Conservation (phyloP, 805 yeast genomes). For the Wickerhamiella sergipiensis region DNA sequence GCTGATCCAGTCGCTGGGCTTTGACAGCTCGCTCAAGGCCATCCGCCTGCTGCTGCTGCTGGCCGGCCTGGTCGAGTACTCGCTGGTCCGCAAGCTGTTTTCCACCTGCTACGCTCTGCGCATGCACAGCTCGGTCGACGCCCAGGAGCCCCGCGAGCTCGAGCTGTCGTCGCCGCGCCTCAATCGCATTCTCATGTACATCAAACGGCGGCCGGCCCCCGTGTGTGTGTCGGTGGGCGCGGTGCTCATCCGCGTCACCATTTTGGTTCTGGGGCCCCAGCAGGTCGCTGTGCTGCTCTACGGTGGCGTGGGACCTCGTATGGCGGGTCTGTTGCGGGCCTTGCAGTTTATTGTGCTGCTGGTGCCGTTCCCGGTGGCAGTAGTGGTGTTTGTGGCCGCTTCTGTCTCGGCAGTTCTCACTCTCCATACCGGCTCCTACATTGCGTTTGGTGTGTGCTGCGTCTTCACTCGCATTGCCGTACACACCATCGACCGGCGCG, state of each 20-base stretch:
- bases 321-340: conserved; percentile 9
- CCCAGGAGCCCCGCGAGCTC: neutral
- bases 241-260: conserved; percentile 11
- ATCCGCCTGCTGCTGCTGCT: conserved; percentile 5
- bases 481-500: conserved; percentile 7
- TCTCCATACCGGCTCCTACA: neutral
- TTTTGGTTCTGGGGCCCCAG: conserved; percentile 15
- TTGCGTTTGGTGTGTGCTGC: conserved; percentile 6
- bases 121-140: conserved; percentile 3
- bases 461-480: conserved; percentile 13
- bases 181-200: conserved; percentile 9
- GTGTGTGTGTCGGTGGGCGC: conserved; percentile 14
- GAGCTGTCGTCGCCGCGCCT: conserved; percentile 5
- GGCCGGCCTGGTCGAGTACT: conserved; percentile 11
- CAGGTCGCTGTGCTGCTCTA: conserved; percentile 12
- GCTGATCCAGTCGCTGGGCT: conserved; percentile 2
- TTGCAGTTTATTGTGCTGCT: conserved; percentile 5
- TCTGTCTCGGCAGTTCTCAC: neutral
- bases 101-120: conserved; percentile 18
- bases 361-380: neutral
- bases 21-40: conserved; percentile 4
- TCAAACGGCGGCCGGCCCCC: conserved; percentile 15
- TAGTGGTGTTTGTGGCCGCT: neutral
- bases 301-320: conserved; percentile 5
- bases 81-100: conserved; percentile 14